These are phyloP conservation scores for Vaccinium macrocarpon DNA, from an alignment of 148 eudicot genomes.

Conservation along the genomic window DNA sequence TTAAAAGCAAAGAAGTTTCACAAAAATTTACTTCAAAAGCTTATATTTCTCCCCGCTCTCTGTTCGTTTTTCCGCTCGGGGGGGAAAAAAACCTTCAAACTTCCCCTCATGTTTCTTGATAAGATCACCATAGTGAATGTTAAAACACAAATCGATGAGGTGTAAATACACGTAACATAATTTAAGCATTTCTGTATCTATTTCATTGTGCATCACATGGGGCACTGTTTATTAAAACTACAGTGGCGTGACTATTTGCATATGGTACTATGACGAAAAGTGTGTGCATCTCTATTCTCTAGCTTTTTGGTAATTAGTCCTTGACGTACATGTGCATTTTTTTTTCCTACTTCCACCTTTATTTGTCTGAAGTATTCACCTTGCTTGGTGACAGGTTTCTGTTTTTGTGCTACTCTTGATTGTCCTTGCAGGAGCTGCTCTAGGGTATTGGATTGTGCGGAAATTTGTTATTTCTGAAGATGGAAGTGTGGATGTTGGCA, in stretches of 20 bases:
- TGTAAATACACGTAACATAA: neutral
- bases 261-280: neutral
- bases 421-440: constrained; percentile 79
- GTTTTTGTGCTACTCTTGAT: constrained; percentile 58
- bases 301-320: neutral
- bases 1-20: neutral
- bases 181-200: neutral
- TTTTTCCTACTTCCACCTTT: neutral
- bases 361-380: constrained; percentile 1
- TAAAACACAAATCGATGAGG: neutral
- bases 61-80: neutral
- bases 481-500: constrained; percentile 77
- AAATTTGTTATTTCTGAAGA: constrained; percentile 80
- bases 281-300: neutral
- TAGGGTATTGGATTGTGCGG: constrained; percentile 87
- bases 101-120: neutral
- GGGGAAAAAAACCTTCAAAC: neutral
- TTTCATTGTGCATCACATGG: neutral
- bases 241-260: neutral
- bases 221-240: neutral
- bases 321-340: neutral
- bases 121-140: neutral
- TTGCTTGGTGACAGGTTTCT: constrained; percentile 52
- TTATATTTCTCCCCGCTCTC: neutral
- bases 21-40: neutral